phyloP scores from a whole-genome alignment of 371 early-diverging fungal genomes.

The Mortierella sp. region DNA sequence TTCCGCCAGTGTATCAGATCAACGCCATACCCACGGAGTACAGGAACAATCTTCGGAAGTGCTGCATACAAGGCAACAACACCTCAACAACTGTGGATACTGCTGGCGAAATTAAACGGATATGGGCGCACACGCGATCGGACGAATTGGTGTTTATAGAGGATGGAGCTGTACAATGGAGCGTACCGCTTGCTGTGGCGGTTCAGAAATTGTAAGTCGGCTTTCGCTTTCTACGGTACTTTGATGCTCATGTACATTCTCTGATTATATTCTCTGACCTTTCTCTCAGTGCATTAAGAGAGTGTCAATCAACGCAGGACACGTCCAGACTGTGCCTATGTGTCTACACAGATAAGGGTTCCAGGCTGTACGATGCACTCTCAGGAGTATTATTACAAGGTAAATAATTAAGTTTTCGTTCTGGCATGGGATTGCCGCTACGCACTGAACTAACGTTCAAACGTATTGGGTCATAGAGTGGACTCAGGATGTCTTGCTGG shows the following conservation, averaged over 20 bases:
- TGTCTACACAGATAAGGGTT: constrained; percentile 4
- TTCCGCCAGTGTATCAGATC: neutral
- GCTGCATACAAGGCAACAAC: neutral
- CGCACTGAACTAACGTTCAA: neutral
- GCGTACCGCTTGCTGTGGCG: neutral
- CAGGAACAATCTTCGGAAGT: constrained; percentile 6
- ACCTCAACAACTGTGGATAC: neutral
- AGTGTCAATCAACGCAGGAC: constrained; percentile 14
- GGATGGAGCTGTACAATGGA: constrained; percentile 31
- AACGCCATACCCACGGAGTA: constrained; percentile 17
- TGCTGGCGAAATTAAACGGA: neutral
- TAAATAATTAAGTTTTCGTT: neutral
- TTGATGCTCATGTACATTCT: neutral
- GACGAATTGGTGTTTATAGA: constrained; percentile 28
- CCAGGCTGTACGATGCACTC: constrained; percentile 16
- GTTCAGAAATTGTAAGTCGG: constrained; percentile 17
- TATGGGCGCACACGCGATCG: constrained; percentile 35
- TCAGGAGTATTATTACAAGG: constrained; percentile 21
- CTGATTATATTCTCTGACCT: neutral
- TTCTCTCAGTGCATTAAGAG: constrained; percentile 9
- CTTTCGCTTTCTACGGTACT: neutral
- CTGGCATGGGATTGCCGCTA: neutral
- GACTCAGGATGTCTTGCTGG: constrained; percentile 15
- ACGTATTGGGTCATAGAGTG: constrained; percentile 16
- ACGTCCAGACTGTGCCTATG: constrained; percentile 12